These are phyloP conservation scores for Emiliania huxleyi DNA, from an alignment of 78 protist genomes.

Conservation along the genomic window DNA sequence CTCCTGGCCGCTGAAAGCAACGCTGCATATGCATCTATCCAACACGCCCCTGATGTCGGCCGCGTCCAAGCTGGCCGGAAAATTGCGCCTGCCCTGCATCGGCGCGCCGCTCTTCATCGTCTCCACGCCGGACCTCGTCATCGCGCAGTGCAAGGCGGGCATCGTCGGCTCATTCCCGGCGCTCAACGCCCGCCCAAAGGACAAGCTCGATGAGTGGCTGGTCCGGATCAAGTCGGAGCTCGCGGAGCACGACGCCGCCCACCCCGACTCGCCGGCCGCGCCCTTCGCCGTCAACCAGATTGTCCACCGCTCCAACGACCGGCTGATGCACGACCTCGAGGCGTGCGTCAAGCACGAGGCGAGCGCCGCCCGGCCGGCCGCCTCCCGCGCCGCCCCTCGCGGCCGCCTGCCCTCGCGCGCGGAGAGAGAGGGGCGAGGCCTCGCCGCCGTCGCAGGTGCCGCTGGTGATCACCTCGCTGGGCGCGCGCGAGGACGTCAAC, in stretches of 20 bases:
- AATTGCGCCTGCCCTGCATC: background rate
- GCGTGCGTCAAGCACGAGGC: background rate
- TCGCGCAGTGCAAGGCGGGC: slow-evolving; percentile 10
- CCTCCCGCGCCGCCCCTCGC: too few relatives aligned
- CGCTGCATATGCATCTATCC: too few relatives aligned
- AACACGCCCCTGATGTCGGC: too few relatives aligned
- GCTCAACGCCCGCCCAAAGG: background rate
- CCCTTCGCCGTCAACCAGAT: slow-evolving; percentile 17
- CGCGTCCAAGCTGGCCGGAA: too few relatives aligned
- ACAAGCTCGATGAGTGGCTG: background rate
- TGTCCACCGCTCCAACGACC: background rate
- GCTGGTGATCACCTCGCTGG: background rate
- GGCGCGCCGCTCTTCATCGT: slow-evolving; percentile 28
- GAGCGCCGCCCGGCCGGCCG: too few relatives aligned
- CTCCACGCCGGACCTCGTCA: background rate
- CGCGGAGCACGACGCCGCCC: background rate
- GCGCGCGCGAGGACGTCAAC: background rate
- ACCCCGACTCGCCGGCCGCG: background rate
- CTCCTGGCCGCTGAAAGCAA: too few relatives aligned
- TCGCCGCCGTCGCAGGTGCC: too few relatives aligned
- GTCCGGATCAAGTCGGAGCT: background rate
- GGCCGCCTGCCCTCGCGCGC: too few relatives aligned
- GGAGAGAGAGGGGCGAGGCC: too few relatives aligned
- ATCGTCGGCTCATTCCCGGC: slow-evolving; percentile 3
- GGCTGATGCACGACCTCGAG: background rate